Base-by-base conservation (phyloP, 148 eudicot genomes). In the Chenopodium formosanum region DNA sequence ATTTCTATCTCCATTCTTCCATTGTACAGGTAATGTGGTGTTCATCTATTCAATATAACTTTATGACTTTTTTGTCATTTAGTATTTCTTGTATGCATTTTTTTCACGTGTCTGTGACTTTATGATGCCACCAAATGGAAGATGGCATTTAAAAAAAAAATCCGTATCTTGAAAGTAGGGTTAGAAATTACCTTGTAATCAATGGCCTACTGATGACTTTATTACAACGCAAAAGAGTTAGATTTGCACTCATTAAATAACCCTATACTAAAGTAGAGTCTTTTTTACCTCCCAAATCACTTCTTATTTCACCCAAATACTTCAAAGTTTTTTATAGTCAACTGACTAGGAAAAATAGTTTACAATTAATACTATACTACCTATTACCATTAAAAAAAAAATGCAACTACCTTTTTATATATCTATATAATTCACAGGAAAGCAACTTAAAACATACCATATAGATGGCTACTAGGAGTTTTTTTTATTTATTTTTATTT, bases 1-100 rank as follows among this genome's bases (percentile, higher is more conserved):
- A 94, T 81, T 91, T 96, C 86, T 96, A 91, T 89, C 95, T 94
- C 63, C 93, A 94, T 86, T 96, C 99, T 80, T 92, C 97, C 85
- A 79, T 96, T 87, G 92, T 92, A n/a, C 97, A 96, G 98, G 99
- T 88, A 85, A 37, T 66, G 7, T 23, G 48, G 73, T 16, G 11
- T 83, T 46, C 58, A 50, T 70, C 34, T 75, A 65, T 74, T 78
- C 31, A 66, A 81, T 29, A 63, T 68, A 19, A 40, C 82, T 13
- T 66, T 65, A 23, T 65, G 68, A 75, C 83, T 64, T 60, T 4
- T 72, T 40, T 68, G 66, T 56, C 78, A 12, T 58, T 44, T 23
- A 63, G 52, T 53, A 70, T 70, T 62, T 71, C 37, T 62, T 78
- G 32, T 20, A 64, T 78, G 73, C 31, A 27, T 65, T 72, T n/a